A percentile compares a stretch with the other conserved stretches of the same genome.
phyloP scores from a whole-genome alignment of 1,284 basidiomycete genomes.

The Fomes fomentarius region DNA sequence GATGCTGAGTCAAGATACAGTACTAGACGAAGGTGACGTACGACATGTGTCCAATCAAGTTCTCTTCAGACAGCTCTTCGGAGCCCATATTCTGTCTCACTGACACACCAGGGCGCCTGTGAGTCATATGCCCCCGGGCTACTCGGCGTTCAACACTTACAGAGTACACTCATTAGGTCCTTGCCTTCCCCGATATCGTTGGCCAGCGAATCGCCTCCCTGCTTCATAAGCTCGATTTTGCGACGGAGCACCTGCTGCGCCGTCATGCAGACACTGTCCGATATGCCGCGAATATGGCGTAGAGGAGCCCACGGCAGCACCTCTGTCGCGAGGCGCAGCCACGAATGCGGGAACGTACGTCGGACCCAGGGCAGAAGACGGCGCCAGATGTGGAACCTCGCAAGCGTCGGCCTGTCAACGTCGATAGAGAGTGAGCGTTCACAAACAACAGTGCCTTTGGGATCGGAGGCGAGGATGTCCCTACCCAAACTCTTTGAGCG shows the following conservation, averaged over 20 bases:
- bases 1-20: not conserved
- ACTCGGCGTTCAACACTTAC: conserved; percentile 15
- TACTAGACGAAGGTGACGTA: conserved; percentile 6
- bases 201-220: conserved; percentile 20
- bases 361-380: conserved; percentile 9
- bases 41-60: conserved; percentile 27
- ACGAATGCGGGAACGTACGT: conserved; percentile 4
- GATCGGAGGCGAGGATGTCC: too few relatives aligned
- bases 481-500: conserved; percentile 12
- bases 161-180: conserved; percentile 32
- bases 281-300: conserved; percentile 9
- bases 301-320: conserved; percentile 6
- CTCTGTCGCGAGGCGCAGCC: conserved; percentile 2
- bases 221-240: conserved; percentile 17
- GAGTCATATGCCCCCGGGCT: not conserved
- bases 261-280: conserved; percentile 19
- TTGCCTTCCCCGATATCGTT: conserved; percentile 23
- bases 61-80: conserved; percentile 19
- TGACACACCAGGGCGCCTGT: not conserved
- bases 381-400: conserved; percentile 2
- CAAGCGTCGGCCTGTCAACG: conserved; percentile 2
- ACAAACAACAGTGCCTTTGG: too few relatives aligned
- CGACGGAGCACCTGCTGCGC: conserved; percentile 15
- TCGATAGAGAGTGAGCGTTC: not conserved
- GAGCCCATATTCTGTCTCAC: conserved; percentile 21